Base-by-base conservation (phyloP, 768 basidiomycete genomes). In the Boletus pseudopeckii region DNA sequence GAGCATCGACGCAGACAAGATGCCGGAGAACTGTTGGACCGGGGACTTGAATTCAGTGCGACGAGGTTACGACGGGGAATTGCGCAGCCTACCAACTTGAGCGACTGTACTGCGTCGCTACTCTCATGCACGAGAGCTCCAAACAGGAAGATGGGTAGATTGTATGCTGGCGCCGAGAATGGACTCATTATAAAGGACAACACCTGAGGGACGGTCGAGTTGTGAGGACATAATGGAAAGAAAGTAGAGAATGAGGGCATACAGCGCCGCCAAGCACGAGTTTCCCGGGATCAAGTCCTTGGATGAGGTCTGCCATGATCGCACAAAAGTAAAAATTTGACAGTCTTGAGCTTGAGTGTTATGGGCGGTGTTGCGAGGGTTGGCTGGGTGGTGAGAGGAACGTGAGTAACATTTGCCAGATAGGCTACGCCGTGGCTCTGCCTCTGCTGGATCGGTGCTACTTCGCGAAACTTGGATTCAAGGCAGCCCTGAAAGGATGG, bases 61-160 rank as follows among this genome's bases (percentile, higher is more conserved):
- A 46, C 41, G 11, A 3, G 22, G 17, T 38, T 8, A 33, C 7
- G 14, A 34, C n/a, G 8, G 22, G 22, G 13, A 2, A 20, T 5
- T n/a, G 39, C 5, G 17, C 1, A 2, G n/a, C 52, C 3, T 61
- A 89, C 90, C 45, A 76, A 74, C 63, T 84, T 84, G 61, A 89
- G 67, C 5, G 88, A 84, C 56, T 85, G 82, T 6, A 75, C 60
- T 0, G 81, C 81, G 45, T 90, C 89, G 9, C 74, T 71, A 52
- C 77, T 81, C 62, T 92, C 90, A 62, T 88, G 84, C 0, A 79
- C 84, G 67, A 90, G 85, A 2, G 74, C 71, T 1, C 91, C 91
- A 56, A 91, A 92, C 24, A 93, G 76, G 58, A 90, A 86, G 48
- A 93, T 75, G n/a, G 91, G 84, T 20, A 93, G 74, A 65, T 93